Percentiles rank a stretch among this genome's conserved stretches.
These are phyloP conservation scores for Starmerella asiatica DNA, from an alignment of 805 yeast species.

Conservation along the genomic window DNA sequence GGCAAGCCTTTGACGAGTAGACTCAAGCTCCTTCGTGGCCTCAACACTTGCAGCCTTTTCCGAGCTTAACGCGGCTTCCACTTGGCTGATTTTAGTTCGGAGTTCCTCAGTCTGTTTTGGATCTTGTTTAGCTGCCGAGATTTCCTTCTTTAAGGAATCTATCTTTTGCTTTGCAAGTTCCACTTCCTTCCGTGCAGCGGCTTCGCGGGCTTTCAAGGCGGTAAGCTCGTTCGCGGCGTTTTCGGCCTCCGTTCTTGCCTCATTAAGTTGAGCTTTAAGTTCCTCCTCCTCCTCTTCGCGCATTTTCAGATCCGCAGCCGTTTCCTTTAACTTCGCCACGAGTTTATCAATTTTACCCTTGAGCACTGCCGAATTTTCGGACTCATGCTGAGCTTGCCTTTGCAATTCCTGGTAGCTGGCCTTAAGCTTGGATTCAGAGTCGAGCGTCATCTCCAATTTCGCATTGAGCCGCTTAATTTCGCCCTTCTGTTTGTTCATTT, in stretches of 20 bases:
- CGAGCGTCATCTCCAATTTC: constrained; percentile 15
- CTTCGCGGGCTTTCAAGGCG: constrained; percentile 6
- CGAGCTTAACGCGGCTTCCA: background rate
- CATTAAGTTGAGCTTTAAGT: constrained; percentile 9
- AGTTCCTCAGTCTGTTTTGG: background rate
- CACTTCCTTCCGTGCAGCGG: constrained; percentile 7
- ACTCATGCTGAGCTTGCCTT: constrained; percentile 20
- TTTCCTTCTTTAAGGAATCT: background rate
- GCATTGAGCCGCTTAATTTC: constrained; percentile 21
- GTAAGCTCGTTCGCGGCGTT: constrained; percentile 5
- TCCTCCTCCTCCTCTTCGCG: constrained; percentile 19
- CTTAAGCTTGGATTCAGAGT: constrained; percentile 11
- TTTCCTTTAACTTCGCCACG: constrained; percentile 31
- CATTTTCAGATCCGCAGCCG: constrained; percentile 16
- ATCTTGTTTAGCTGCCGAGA: background rate
- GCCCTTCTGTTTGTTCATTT: constrained; percentile 18
- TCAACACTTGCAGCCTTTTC: background rate
- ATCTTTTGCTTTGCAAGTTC: constrained; percentile 1
- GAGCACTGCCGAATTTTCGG: constrained; percentile 21
- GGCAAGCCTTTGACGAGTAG: background rate
- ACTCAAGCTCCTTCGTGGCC: background rate
- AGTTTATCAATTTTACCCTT: constrained; percentile 31
- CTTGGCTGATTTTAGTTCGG: background rate
- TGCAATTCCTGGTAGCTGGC: constrained; percentile 24
- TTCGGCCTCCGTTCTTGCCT: constrained; percentile 5